These are phyloP conservation scores for Galeopsis tetrahit DNA, from an alignment of 257 asterid genomes.

Conservation along the genomic window DNA sequence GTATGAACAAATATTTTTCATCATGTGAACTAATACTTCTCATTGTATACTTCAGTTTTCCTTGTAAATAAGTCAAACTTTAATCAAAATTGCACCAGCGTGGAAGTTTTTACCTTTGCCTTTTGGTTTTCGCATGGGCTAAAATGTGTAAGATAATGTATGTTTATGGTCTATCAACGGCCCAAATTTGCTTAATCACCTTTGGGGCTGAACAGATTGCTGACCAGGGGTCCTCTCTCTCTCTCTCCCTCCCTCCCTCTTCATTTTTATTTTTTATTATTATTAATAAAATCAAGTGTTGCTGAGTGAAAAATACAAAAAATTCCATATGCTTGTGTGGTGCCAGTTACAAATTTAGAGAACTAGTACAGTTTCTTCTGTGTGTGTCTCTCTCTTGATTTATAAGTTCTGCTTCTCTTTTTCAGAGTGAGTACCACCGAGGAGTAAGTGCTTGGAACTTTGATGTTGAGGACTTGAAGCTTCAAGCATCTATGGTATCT, in stretches of 20 bases:
- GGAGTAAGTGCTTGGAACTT: constrained; percentile 99
- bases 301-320: constrained; percentile 22
- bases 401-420: constrained; percentile 25
- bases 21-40: no score
- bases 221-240: neutral
- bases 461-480: constrained; percentile 92
- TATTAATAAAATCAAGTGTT: constrained; percentile 19
- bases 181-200: neutral
- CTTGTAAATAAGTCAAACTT: no score
- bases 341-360: constrained; percentile 11
- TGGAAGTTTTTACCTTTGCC: no score
- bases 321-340: constrained; percentile 10
- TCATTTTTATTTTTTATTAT: neutral
- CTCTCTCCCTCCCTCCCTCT: neutral
- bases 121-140: no score
- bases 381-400: neutral
- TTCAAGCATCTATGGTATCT: constrained; percentile 92
- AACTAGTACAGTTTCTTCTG: neutral
- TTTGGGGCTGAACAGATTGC: constrained; percentile 23
- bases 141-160: neutral
- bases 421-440: constrained; percentile 95
- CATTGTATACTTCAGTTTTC: no score
- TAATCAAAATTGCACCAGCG: no score
- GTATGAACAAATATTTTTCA: no score
- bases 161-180: no score